Conservation (phyloP, 768 basidiomycete species). For the Hygrophorus pudorinus region DNA sequence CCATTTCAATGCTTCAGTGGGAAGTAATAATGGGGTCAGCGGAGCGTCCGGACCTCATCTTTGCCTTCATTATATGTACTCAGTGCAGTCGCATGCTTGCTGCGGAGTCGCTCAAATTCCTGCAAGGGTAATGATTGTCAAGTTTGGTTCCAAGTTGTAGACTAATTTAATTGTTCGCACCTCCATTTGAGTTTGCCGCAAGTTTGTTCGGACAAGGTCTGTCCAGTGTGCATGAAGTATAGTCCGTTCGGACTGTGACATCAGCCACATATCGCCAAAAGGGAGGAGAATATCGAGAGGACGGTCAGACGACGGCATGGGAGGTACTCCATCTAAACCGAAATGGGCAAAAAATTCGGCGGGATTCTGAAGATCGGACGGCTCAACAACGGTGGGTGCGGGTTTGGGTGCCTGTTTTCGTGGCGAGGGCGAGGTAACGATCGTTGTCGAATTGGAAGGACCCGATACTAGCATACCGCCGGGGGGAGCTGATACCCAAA, state of each 20-base stretch:
- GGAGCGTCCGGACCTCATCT: constrained; percentile 37
- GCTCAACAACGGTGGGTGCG: neutral
- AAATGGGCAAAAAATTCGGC: constrained; percentile 27
- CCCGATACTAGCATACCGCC: neutral
- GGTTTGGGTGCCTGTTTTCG: neutral
- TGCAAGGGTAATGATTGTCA: constrained; percentile 19
- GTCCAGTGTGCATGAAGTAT: constrained; percentile 38
- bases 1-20: neutral
- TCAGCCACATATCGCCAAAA: constrained; percentile 37
- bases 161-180: neutral
- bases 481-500: constrained; percentile 2
- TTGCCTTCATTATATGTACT: constrained; percentile 34
- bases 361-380: constrained; percentile 17
- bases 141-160: neutral
- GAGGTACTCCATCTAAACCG: constrained; percentile 26
- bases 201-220: constrained; percentile 24
- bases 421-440: neutral
- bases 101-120: constrained; percentile 34
- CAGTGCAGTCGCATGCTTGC: constrained; percentile 22
- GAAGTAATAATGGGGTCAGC: neutral
- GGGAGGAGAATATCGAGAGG: constrained; percentile 27
- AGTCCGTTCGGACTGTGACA: constrained; percentile 41
- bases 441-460: neutral
- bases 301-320: constrained; percentile 26
- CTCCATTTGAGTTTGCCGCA: constrained; percentile 14